Conservation (phyloP, 2,329 filamentous ascomycete genomes). For the Amylocarpus encephaloides region DNA sequence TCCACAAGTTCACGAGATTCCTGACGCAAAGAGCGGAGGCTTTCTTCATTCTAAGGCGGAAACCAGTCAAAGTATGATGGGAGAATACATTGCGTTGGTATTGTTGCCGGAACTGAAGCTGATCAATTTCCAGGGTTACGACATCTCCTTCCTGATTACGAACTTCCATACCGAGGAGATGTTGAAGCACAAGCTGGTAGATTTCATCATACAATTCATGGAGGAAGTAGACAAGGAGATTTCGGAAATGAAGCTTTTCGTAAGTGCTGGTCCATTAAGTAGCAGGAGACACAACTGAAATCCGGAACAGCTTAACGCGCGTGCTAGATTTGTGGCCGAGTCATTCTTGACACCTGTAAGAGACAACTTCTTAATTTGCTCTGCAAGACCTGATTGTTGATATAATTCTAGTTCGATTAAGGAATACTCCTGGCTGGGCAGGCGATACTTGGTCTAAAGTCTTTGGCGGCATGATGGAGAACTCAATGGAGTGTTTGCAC, state of each 20-base stretch:
- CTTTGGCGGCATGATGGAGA: not conserved
- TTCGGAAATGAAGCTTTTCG: conserved; percentile 99
- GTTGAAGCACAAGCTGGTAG: conserved; percentile 97
- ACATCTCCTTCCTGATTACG: conserved; percentile 97
- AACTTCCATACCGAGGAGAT: conserved; percentile 99
- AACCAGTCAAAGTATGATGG: conserved; percentile 76
- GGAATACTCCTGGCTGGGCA: not conserved
- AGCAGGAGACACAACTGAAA: conserved; percentile 20
- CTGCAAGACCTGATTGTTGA: conserved; percentile 1
- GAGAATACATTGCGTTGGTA: not conserved
- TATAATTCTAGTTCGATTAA: conserved; percentile 24
- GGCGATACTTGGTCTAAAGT: not conserved
- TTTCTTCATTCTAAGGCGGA: conserved; percentile 93
- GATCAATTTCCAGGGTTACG: conserved; percentile 64
- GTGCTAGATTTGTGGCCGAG: conserved; percentile 95
- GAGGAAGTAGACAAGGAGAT: conserved; percentile 99
- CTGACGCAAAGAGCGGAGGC: conserved; percentile 92
- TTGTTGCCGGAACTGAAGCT: conserved; percentile 9
- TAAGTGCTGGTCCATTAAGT: conserved; percentile 43
- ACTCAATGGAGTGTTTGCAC: not conserved
- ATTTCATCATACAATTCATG: conserved; percentile 99
- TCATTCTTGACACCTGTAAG: conserved; percentile 91
- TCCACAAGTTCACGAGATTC: conserved; percentile 98
- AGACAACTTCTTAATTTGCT: conserved; percentile 4
- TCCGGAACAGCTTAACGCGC: conserved; percentile 72